Base-by-base conservation (phyloP, 805 yeast genomes). In the Candida piceae region DNA sequence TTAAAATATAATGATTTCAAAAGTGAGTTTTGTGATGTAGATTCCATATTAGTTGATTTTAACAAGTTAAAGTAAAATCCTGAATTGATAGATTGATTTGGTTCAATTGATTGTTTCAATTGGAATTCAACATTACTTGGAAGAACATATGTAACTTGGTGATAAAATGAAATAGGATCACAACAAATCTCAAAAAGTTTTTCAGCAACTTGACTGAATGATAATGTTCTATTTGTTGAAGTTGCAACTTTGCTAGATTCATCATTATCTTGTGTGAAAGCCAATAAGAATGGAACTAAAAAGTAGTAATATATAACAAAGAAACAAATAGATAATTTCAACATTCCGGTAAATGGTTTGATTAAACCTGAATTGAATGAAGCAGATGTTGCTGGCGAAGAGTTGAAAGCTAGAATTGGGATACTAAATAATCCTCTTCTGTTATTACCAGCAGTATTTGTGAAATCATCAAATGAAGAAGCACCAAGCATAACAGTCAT, bases 401-500 rank as follows among this genome's bases (percentile, higher is more conserved):
- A 39, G 28, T 47, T 50, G 32, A 55, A 45, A 4, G 55, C 46
- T 27, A 58, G 42, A 16, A 58, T 46, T 7, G 64, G 64, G 26
- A 60, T 35, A 3, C 62, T 46, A 42, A 55, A 57, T 13, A 58
- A 40, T 3, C 60, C 55, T 34, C 53, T 50, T 33, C 53, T 50
- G 3, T 19, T 13, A 26, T 26, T 24, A 13, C 29, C 21, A 28
- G 33, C 22, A 20, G 6, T 20, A 17, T 36, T 34, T 13, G 52
- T 63, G 33, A 68, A 63, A 31, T 76, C 81, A 36, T 74, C 75
- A 37, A 73, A 64, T 32, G 77, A 62, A 1, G 82, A 72, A 3
- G 81, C 70, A 19, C 85, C 85, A 61, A 78, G 68, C 49, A 80
- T 67, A 35, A 78, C 67, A 17, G 83, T 80, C 65, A 79, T 64